phyloP scores from a whole-genome alignment of 2,329 filamentous ascomycete species.

The Ophidiomyces ophidiicola region DNA sequence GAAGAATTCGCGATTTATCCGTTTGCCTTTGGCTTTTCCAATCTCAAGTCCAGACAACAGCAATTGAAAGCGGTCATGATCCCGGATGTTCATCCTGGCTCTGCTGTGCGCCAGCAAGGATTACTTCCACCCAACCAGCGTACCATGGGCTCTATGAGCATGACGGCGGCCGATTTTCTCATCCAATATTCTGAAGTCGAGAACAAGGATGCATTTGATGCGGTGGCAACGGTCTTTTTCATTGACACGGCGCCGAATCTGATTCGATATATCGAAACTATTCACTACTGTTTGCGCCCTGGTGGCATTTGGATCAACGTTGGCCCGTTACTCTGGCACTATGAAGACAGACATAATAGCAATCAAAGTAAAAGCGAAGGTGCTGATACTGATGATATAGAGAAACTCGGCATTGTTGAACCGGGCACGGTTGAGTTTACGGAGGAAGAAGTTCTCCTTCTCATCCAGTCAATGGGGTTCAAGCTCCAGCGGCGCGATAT shows the following conservation, averaged over 20 bases:
- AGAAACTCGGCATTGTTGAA: conserved; percentile 59
- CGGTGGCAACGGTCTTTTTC: conserved; percentile 85
- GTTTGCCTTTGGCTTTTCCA: conserved; percentile 80
- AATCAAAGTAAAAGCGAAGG: conserved; percentile 39
- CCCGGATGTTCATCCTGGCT: conserved; percentile 66
- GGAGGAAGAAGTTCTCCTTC: conserved; percentile 69
- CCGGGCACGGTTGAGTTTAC: conserved; percentile 83
- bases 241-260: conserved; percentile 93
- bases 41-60: conserved; percentile 59
- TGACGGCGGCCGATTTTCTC: conserved; percentile 88
- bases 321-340: conserved; percentile 90
- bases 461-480: conserved; percentile 69
- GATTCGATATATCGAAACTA: conserved; percentile 76
- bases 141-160: conserved; percentile 61
- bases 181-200: conserved; percentile 61
- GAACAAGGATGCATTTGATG: conserved; percentile 56
- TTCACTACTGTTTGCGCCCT: conserved; percentile 60
- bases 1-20: conserved; percentile 65
- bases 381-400: conserved; percentile 35
- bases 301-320: conserved; percentile 81
- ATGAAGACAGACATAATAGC: conserved; percentile 56
- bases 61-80: conserved; percentile 64
- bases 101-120: conserved; percentile 37
- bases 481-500: conserved; percentile 51
- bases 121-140: conserved; percentile 11